Base-by-base conservation (phyloP, 2,329 filamentous ascomycete species). In the Botrytis pseudocinerea region DNA sequence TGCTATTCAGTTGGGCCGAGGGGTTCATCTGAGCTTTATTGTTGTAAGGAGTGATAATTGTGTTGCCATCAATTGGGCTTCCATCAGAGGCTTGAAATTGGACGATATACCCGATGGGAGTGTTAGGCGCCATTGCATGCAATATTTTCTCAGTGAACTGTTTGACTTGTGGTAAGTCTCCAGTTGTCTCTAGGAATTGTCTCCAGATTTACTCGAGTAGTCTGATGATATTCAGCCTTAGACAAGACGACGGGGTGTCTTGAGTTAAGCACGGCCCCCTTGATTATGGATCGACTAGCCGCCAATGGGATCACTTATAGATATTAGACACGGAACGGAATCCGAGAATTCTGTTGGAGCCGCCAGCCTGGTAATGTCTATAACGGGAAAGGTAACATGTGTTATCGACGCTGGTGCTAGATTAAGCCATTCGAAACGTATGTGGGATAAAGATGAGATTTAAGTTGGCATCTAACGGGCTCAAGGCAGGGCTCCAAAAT, bases 101-200 rank as follows among this genome's bases (percentile, higher is more conserved):
- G 46, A 68, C 35, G 25, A 68, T 68, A 16, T 68, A 68, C 51
- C 64, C 64, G 48, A 54, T 48, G 46, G 64, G 64, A 54, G 64
- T 42, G 16, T 54, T 40, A 38, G 25, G 28, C 25, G 64, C 48
- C 64, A 68, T 68, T 40, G 35, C 25, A 51, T 54, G 20, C 38
- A 42, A n/a, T 28, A 46, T 16, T 54, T 40, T 48, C 22, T 54
- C 35, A 25, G 18, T 42, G n/a, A 12, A 42, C n/a, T 44, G 38
- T n/a, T 59, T 32, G n/a, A 20, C 48, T 32, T 59, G 35, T 42
- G 32, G 20, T 28, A 32, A 32, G 40, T 64, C 44, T 48, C 28
- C 48, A 57, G 32, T 57, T 69, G 18, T 16, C 48, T 57, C 35
- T 38, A n/a, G 18, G 10, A 18, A 44, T 44, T 42, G 25, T 18